Evolutionary conservation across 1,284 basidiomycete genomes (phyloP).

Genomic region (Pseudozyma thailandica): DNA sequence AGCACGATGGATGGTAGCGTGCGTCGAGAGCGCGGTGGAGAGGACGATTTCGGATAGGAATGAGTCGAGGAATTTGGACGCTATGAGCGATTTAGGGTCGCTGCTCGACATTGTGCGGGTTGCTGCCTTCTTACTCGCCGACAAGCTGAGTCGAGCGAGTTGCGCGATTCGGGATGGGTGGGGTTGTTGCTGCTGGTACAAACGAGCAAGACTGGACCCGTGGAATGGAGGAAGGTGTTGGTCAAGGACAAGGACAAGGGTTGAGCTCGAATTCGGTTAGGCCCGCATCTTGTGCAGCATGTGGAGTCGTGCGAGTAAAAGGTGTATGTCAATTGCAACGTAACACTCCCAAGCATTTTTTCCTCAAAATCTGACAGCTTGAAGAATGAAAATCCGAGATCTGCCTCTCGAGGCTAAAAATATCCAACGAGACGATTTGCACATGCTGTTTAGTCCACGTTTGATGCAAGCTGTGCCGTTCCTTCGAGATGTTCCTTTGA

Average conservation of each 20-base stretch:
- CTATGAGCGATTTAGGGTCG: constrained; percentile 51
- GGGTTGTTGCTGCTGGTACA: too few species aligned
- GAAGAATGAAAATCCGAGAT: too few species aligned
- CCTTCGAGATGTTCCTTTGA: too few species aligned
- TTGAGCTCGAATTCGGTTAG: constrained; percentile 13
- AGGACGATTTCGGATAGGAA: constrained; percentile 58
- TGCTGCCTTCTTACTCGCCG: too few species aligned
- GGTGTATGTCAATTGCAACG: constrained; percentile 2
- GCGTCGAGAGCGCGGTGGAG: constrained; percentile 54
- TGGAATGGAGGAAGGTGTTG: background rate
- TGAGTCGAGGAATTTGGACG: constrained; percentile 52
- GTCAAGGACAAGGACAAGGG: background rate
- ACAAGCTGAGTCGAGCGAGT: background rate
- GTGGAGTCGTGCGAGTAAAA: constrained; percentile 35
- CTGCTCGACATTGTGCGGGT: constrained; percentile 18
- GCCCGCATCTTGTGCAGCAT: constrained; percentile 6
- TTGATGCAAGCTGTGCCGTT: too few species aligned
- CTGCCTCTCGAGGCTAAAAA: too few species aligned
- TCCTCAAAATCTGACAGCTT: too few species aligned
- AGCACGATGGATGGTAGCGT: constrained; percentile 43
- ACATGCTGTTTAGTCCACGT: too few species aligned
- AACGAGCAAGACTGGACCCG: too few species aligned
- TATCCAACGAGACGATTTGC: too few species aligned
- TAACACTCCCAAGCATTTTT: constrained; percentile 1
- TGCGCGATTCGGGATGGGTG: too few species aligned